phyloP scores from a whole-genome alignment of 768 basidiomycete species.

The Tubosaeta sp. region DNA sequence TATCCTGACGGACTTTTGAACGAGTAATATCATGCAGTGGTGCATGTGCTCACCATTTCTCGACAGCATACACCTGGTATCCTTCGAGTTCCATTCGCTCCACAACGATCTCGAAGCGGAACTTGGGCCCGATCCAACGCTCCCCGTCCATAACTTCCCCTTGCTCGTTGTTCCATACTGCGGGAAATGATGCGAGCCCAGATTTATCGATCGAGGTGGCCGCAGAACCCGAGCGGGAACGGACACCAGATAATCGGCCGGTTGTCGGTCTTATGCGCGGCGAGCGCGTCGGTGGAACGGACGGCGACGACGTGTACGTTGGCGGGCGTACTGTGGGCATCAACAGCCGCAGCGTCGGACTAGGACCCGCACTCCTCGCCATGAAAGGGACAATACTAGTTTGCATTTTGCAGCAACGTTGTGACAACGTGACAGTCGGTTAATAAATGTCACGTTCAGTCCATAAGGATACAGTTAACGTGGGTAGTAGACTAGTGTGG shows the following conservation, averaged over 20 bases:
- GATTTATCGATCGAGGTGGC: slow-evolving; percentile 18
- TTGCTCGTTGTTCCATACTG: slow-evolving; percentile 8
- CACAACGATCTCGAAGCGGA: slow-evolving; percentile 47
- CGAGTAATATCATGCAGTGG: background rate
- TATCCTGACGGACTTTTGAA: slow-evolving; percentile 42
- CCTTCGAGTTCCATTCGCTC: slow-evolving; percentile 46
- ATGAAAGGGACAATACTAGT: slow-evolving; percentile 4
- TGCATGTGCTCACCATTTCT: slow-evolving; percentile 62
- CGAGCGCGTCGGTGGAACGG: slow-evolving; percentile 17
- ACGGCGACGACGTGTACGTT: slow-evolving; percentile 4
- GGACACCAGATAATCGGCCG: slow-evolving; percentile 26
- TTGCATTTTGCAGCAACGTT: slow-evolving; percentile 4
- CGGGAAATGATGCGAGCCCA: slow-evolving; percentile 3
- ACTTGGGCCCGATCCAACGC: slow-evolving; percentile 44
- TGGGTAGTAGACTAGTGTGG: slow-evolving; percentile 11
- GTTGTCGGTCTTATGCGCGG: slow-evolving; percentile 23
- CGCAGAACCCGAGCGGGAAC: slow-evolving; percentile 32
- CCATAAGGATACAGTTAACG: slow-evolving; percentile 13
- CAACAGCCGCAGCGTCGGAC: slow-evolving; percentile 19
- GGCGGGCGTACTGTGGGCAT: slow-evolving; percentile 34
- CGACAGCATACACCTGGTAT: slow-evolving; percentile 83
- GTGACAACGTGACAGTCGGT: slow-evolving; percentile 13
- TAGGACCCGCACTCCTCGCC: slow-evolving; percentile 8
- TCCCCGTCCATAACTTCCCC: slow-evolving; percentile 22
- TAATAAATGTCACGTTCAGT: slow-evolving; percentile 3